Evolutionary conservation across 495 filamentous ascomycete species (phyloP).

Genomic region (Neurospora cerealis): DNA sequence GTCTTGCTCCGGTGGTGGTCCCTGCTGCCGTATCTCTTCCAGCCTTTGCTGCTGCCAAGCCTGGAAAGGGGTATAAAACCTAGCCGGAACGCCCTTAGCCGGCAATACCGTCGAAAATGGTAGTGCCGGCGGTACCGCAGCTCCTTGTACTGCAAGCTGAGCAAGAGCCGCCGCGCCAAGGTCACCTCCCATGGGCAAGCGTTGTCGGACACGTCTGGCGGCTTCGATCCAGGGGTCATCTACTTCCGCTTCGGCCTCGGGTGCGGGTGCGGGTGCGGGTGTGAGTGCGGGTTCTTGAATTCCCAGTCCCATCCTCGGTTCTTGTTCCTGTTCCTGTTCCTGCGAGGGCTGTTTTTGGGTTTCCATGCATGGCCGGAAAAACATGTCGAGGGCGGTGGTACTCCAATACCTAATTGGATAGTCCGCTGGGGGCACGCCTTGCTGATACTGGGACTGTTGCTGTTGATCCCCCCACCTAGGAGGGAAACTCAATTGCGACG

Average conservation of each 20-base stretch:
- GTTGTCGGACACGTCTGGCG: not conserved
- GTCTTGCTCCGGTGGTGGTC: not conserved
- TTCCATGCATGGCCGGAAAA: not conserved
- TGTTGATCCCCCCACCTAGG: constrained; percentile 3
- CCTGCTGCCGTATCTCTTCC: not conserved
- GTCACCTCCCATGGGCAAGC: not conserved
- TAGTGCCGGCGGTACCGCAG: not conserved
- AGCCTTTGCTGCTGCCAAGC: not conserved
- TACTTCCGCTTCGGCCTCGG: not conserved
- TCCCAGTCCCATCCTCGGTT: not conserved
- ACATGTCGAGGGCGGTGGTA: not conserved
- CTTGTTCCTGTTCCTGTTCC: not conserved
- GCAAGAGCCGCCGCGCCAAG: not conserved
- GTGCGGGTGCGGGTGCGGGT: not conserved
- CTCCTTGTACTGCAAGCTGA: not conserved
- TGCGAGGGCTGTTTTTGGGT: not conserved
- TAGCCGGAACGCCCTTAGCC: not conserved
- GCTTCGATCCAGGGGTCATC: not conserved
- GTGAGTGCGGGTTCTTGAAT: not conserved
- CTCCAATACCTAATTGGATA: not conserved
- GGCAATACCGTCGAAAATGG: not conserved
- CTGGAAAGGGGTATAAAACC: not conserved
- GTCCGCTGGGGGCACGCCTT: not conserved
- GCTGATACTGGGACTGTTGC: not conserved
- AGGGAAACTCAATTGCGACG: constrained; percentile 1